Evolutionary conservation across 179 eudicot species (phyloP).

Genomic region (Monotropa hypopitys): DNA sequence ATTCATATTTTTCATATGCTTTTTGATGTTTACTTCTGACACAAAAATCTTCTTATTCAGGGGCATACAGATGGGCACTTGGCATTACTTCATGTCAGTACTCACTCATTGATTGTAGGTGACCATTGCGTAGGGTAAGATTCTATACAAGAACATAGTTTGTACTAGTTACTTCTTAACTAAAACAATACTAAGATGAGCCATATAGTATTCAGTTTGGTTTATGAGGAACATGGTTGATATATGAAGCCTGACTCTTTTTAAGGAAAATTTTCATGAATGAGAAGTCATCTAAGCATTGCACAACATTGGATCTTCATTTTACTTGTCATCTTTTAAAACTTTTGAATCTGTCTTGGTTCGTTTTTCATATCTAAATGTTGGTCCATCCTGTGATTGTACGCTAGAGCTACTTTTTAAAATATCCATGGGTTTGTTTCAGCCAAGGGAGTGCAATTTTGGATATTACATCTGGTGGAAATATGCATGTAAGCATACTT

Average conservation of each 20-base stretch:
- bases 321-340: background rate
- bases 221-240: background rate
- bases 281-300: background rate
- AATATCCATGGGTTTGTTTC: constrained; percentile 18
- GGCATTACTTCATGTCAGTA: constrained; percentile 67
- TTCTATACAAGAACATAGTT: constrained; percentile 8
- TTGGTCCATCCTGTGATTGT: background rate
- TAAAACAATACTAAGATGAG: background rate
- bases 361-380: background rate
- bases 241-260: background rate
- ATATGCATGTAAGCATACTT: constrained; percentile 63
- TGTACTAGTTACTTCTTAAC: background rate
- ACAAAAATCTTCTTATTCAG: constrained; percentile 26
- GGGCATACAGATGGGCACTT: constrained; percentile 97
- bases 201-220: background rate
- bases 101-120: constrained; percentile 75
- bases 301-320: background rate
- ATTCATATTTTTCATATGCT: background rate
- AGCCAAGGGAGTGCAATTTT: constrained; percentile 93
- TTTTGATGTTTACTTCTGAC: background rate
- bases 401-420: background rate
- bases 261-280: constrained; percentile 2
- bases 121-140: constrained; percentile 97
- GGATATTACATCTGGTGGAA: constrained; percentile 79
- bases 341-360: background rate